phyloP scores from a whole-genome alignment of 2,329 filamentous ascomycete genomes.

The Celoporthe dispersa region DNA sequence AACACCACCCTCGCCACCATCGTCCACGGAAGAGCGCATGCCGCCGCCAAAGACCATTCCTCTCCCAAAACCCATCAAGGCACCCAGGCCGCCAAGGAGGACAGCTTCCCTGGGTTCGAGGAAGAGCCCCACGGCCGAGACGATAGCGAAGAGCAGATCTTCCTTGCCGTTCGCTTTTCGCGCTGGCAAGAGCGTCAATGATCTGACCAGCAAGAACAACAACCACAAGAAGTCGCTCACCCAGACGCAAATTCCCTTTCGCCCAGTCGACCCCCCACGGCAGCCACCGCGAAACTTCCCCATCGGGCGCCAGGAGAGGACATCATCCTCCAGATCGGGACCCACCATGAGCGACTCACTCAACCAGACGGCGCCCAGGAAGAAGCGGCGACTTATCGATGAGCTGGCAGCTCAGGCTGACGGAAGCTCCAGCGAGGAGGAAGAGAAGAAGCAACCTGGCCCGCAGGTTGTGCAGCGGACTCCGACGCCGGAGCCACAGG shows the following conservation, averaged over 20 bases:
- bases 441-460: conserved; percentile 29
- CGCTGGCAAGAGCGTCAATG: conserved; percentile 25
- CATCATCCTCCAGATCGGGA: conserved; percentile 20
- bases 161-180: conserved; percentile 16
- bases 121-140: conserved; percentile 16
- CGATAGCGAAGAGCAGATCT: conserved; percentile 13
- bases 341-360: conserved; percentile 21
- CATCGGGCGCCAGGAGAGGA: conserved; percentile 25
- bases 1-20: conserved; percentile 29
- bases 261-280: conserved; percentile 20
- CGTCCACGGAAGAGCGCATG: conserved; percentile 27
- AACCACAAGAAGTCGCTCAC: conserved; percentile 22
- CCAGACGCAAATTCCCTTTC: conserved; percentile 30
- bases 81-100: conserved; percentile 21
- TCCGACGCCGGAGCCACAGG: conserved; percentile 28
- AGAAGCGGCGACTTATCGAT: conserved; percentile 46
- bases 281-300: conserved; percentile 20
- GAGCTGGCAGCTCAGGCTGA: conserved; percentile 46
- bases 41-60: conserved; percentile 24
- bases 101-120: conserved; percentile 19
- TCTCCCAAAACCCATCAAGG: conserved; percentile 20
- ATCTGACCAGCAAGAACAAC: conserved; percentile 15
- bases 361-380: conserved; percentile 23
- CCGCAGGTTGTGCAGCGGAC: conserved; percentile 26
- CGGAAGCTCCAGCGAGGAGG: conserved; percentile 39